These are phyloP conservation scores for Tetrastigma voinierianum DNA, from an alignment of 164 flowering plant species.

Conservation along the genomic window DNA sequence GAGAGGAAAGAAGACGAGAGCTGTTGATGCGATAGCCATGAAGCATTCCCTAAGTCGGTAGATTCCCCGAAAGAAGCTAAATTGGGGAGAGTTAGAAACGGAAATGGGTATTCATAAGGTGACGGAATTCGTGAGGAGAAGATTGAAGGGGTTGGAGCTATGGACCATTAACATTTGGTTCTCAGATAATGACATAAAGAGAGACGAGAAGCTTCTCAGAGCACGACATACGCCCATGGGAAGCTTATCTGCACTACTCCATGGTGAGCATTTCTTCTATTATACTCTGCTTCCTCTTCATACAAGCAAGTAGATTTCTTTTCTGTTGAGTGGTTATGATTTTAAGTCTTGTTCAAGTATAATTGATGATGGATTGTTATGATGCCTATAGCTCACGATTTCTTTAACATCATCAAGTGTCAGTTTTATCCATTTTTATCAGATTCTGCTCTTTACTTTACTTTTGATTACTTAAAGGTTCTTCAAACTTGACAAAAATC, in stretches of 20 bases:
- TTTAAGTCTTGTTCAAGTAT: neutral
- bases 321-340: neutral
- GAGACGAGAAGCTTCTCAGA: slow-evolving; percentile 95
- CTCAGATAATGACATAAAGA: slow-evolving; percentile 77
- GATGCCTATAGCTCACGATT: neutral
- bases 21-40: slow-evolving; percentile 31
- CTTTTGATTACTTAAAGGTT: too few species aligned
- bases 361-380: neutral
- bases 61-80: slow-evolving; percentile 25
- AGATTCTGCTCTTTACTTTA: too few species aligned
- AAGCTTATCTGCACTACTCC: too few species aligned
- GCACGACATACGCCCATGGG: slow-evolving; percentile 76
- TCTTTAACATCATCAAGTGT: too few species aligned
- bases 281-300: neutral
- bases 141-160: slow-evolving; percentile 68
- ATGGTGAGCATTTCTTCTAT: too few species aligned
- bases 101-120: slow-evolving; percentile 43
- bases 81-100: slow-evolving; percentile 22
- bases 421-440: too few species aligned
- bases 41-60: slow-evolving; percentile 38
- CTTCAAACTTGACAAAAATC: too few species aligned
- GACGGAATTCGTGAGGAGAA: slow-evolving; percentile 74
- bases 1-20: slow-evolving; percentile 31
- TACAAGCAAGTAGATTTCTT: neutral
- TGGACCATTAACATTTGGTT: slow-evolving; percentile 73